A percentile compares a stretch with the other conserved stretches of the same genome.
phyloP scores from a whole-genome alignment of 2,329 filamentous ascomycete genomes.

The Boeremia exigua region DNA sequence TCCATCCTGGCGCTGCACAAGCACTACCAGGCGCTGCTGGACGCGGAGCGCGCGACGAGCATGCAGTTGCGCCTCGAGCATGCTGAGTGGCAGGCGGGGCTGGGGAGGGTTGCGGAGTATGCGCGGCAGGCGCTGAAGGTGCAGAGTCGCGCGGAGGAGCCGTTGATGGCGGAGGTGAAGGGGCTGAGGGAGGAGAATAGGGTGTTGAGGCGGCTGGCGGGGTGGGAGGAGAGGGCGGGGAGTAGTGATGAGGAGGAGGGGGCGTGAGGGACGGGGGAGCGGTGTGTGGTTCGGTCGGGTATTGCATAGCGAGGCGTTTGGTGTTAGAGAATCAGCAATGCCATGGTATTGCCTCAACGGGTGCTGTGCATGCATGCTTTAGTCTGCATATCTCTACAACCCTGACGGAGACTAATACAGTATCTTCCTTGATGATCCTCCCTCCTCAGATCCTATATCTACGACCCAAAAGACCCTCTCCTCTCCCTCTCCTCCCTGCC shows the following conservation, averaged over 20 bases:
- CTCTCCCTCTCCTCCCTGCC: neutral
- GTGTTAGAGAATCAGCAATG: conserved; percentile 12
- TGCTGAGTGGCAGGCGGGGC: conserved; percentile 56
- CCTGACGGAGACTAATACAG: too few relatives aligned
- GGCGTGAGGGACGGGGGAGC: neutral
- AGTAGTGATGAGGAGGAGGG: conserved; percentile 50
- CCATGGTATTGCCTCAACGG: too few relatives aligned
- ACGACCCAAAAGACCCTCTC: neutral
- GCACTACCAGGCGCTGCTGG: conserved; percentile 55
- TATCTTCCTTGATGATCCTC: too few relatives aligned
- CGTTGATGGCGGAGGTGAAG: conserved; percentile 47
- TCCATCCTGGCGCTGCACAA: conserved; percentile 54
- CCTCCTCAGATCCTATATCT: neutral
- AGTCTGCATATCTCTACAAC: too few relatives aligned
- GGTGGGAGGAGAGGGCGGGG: conserved; percentile 52
- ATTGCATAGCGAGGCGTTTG: conserved; percentile 28
- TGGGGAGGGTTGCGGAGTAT: conserved; percentile 52
- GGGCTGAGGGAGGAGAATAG: conserved; percentile 57
- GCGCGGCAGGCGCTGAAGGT: conserved; percentile 49
- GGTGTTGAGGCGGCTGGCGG: conserved; percentile 52
- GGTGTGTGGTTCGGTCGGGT: neutral
- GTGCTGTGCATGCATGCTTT: too few relatives aligned
- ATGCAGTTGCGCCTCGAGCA: conserved; percentile 56
- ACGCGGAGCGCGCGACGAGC: conserved; percentile 51
- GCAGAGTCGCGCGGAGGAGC: conserved; percentile 47